Evolutionary conservation across 2,329 filamentous ascomycete genomes (phyloP).

Genomic region (Didymosphaeria variabile): DNA sequence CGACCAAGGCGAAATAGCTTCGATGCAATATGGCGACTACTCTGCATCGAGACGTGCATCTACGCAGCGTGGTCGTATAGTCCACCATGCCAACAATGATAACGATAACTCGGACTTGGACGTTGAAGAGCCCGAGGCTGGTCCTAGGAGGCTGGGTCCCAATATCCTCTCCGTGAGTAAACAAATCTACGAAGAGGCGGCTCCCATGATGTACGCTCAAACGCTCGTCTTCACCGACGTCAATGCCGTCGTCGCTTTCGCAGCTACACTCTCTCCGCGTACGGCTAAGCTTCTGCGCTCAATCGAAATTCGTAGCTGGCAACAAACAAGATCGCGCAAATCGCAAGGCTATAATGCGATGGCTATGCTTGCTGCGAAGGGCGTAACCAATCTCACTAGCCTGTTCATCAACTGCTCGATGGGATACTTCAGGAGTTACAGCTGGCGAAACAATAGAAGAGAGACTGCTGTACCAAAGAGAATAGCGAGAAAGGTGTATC

Average conservation of each 20-base stretch:
- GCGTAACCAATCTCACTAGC: constrained; percentile 22
- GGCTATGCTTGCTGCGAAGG: constrained; percentile 27
- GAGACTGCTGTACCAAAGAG: constrained; percentile 14
- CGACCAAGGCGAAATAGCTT: not conserved
- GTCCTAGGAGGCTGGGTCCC: constrained; percentile 8
- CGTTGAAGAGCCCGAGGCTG: constrained; percentile 3
- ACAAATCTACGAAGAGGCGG: constrained; percentile 22
- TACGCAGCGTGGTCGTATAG: not conserved
- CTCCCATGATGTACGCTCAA: constrained; percentile 23
- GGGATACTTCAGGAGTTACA: constrained; percentile 6
- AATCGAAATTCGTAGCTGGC: constrained; percentile 24
- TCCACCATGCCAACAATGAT: not conserved
- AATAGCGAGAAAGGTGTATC: constrained; percentile 30
- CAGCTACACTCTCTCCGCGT: constrained; percentile 20
- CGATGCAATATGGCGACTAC: not conserved
- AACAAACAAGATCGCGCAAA: constrained; percentile 22
- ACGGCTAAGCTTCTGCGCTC: constrained; percentile 27
- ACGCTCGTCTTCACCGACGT: constrained; percentile 22
- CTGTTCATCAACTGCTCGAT: constrained; percentile 22
- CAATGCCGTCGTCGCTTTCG: constrained; percentile 22
- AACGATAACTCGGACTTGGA: constrained; percentile 10
- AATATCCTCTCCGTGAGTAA: constrained; percentile 20
- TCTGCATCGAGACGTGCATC: not conserved
- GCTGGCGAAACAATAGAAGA: not conserved
- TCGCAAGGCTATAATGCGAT: constrained; percentile 25